These are phyloP conservation scores for Backusella luteola DNA, from an alignment of 192 early-diverging fungal species.

Conservation along the genomic window DNA sequence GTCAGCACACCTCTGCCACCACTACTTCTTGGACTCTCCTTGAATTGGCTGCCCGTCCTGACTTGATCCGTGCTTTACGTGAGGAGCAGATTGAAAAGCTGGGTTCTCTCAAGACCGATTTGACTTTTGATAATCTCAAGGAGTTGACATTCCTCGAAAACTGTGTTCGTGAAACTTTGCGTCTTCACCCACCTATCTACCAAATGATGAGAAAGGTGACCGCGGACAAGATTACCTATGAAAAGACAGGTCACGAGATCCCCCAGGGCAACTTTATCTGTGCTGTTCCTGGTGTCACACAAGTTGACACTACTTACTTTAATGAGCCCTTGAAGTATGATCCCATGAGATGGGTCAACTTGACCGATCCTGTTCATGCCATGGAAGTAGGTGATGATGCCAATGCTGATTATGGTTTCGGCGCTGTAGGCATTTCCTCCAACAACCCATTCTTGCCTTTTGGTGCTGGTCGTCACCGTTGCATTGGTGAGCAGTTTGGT, in stretches of 20 bases:
- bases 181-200: slow-evolving; percentile 92
- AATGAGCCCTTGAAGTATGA: slow-evolving; percentile 78
- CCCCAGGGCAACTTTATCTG: slow-evolving; percentile 89
- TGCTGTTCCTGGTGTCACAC: slow-evolving; percentile 78
- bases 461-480: slow-evolving; percentile 96
- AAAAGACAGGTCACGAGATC: slow-evolving; percentile 82
- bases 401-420: slow-evolving; percentile 75
- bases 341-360: slow-evolving; percentile 73
- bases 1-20: slow-evolving; percentile 95
- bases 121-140: slow-evolving; percentile 76
- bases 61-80: slow-evolving; percentile 66
- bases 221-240: slow-evolving; percentile 58
- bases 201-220: slow-evolving; percentile 93
- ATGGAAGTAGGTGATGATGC: slow-evolving; percentile 48
- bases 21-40: slow-evolving; percentile 91
- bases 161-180: slow-evolving; percentile 88
- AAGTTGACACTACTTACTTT: slow-evolving; percentile 79
- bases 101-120: slow-evolving; percentile 52
- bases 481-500: slow-evolving; percentile 97
- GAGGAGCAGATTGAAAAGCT: slow-evolving; percentile 67
- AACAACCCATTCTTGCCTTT: slow-evolving; percentile 90
- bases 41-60: slow-evolving; percentile 77
- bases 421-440: slow-evolving; percentile 64
- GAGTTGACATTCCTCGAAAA: slow-evolving; percentile 74
- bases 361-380: slow-evolving; percentile 56